Evolutionary conservation across 2,329 filamentous ascomycete species (phyloP).

Genomic region (Stemphylium lycopersici): DNA sequence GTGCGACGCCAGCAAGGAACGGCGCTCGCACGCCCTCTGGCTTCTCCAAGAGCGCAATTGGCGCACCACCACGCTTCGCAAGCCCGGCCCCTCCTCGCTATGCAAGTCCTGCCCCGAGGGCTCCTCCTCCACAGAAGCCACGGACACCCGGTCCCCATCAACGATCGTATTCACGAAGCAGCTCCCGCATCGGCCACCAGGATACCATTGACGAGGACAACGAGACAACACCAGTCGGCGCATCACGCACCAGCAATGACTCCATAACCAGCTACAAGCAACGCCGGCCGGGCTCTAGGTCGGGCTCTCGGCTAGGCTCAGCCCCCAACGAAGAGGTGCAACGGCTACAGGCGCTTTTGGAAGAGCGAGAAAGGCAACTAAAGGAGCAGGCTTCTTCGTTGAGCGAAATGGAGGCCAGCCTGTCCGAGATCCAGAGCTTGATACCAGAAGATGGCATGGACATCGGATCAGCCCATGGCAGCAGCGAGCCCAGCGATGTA

Average conservation of each 20-base stretch:
- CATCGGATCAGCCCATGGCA: constrained; percentile 54
- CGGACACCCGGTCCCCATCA: constrained; percentile 48
- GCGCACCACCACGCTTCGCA: constrained; percentile 63
- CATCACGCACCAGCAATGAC: constrained; percentile 59
- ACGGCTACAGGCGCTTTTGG: constrained; percentile 72
- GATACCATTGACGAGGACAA: constrained; percentile 49
- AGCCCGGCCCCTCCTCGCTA: constrained; percentile 67
- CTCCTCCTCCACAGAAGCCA: constrained; percentile 59
- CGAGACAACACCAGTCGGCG: constrained; percentile 57
- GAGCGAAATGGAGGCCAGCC: constrained; percentile 85
- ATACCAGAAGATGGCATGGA: constrained; percentile 63
- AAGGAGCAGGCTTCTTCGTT: constrained; percentile 83
- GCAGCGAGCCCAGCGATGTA: constrained; percentile 66
- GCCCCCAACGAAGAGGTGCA: constrained; percentile 70
- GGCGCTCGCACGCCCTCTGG: constrained; percentile 61
- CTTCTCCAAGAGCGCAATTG: constrained; percentile 60
- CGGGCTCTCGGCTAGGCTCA: constrained; percentile 39
- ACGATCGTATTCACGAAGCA: constrained; percentile 55
- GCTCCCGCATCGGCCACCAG: constrained; percentile 54
- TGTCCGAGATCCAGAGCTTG: constrained; percentile 79
- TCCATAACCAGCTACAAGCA: constrained; percentile 56
- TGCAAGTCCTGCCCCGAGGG: constrained; percentile 64
- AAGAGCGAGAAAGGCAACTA: constrained; percentile 86
- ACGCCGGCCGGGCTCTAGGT: constrained; percentile 33
- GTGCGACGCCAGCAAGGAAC: constrained; percentile 58